These are phyloP conservation scores for Leishmania arabica DNA, from an alignment of 208 protist species.

Conservation along the genomic window DNA sequence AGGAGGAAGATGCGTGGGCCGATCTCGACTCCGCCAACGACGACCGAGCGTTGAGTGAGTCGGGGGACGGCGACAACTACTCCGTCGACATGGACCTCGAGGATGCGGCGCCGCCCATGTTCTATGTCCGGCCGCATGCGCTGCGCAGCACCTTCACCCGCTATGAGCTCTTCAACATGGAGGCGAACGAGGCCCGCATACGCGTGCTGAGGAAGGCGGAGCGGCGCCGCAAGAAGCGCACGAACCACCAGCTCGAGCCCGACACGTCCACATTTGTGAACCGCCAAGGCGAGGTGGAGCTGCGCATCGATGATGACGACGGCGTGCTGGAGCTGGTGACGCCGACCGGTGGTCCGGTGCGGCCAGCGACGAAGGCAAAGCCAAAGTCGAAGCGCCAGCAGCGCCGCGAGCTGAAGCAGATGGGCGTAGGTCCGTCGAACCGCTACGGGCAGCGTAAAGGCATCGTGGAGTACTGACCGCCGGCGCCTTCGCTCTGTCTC, in stretches of 20 bases:
- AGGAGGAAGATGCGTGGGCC: slow-evolving; percentile 76
- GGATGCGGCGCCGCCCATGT: slow-evolving; percentile 50
- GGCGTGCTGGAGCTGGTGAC: slow-evolving; percentile 74
- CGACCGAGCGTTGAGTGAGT: slow-evolving; percentile 30
- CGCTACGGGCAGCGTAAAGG: slow-evolving; percentile 61
- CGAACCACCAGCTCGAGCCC: slow-evolving; percentile 82
- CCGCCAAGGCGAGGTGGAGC: slow-evolving; percentile 78
- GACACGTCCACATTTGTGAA: slow-evolving; percentile 80
- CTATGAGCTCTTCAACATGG: slow-evolving; percentile 80
- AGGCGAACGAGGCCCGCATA: slow-evolving; percentile 62
- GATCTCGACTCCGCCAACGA: slow-evolving; percentile 60
- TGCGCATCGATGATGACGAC: slow-evolving; percentile 88
- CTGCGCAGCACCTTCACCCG: slow-evolving; percentile 50
- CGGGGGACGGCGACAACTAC: slow-evolving; percentile 32
- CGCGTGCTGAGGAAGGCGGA: slow-evolving; percentile 27
- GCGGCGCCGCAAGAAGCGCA: slow-evolving; percentile 49
- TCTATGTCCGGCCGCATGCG: slow-evolving; percentile 65
- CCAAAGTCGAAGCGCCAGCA: slow-evolving; percentile 65
- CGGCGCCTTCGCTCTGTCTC: background rate
- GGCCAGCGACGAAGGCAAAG: slow-evolving; percentile 44
- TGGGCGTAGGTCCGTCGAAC: slow-evolving; percentile 53
- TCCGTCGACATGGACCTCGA: slow-evolving; percentile 41
- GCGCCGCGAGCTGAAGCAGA: slow-evolving; percentile 68
- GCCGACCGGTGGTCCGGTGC: slow-evolving; percentile 19
- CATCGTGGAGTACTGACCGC: slow-evolving; percentile 58